phyloP scores from a whole-genome alignment of 805 yeast genomes.

The Candida coleopterorum region DNA sequence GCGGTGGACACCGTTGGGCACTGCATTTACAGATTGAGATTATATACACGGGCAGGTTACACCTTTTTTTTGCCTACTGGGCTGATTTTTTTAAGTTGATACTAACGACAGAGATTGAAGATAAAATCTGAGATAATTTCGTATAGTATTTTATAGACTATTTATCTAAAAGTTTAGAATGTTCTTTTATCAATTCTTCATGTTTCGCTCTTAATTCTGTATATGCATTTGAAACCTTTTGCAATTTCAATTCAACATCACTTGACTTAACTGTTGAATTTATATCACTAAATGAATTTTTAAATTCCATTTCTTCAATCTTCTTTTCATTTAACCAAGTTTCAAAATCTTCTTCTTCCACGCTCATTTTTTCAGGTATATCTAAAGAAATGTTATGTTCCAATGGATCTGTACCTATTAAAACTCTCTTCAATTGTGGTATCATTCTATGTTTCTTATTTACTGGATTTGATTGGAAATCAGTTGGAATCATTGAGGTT shows the following conservation, averaged over 20 bases:
- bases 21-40: no score
- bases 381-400: conserved; percentile 42
- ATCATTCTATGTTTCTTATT: conserved; percentile 42
- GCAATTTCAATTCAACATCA: conserved; percentile 29
- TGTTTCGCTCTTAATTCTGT: conserved; percentile 54
- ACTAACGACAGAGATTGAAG: no score
- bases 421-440: conserved; percentile 62
- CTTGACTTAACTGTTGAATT: conserved; percentile 26
- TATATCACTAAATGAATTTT: conserved; percentile 31
- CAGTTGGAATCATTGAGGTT: conserved; percentile 17
- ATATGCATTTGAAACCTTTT: conserved; percentile 54
- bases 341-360: conserved; percentile 32
- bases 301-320: conserved; percentile 49
- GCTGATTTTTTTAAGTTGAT: no score
- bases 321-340: conserved; percentile 46
- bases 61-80: no score
- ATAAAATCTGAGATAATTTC: no score
- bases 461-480: conserved; percentile 6
- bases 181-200: conserved; percentile 52
- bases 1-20: no score
- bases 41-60: no score
- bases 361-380: conserved; percentile 13
- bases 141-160: no score
- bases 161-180: conserved; percentile 31
- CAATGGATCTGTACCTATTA: conserved; percentile 36